Evolutionary conservation across 2,329 filamentous ascomycete genomes (phyloP), one percentile per base, ranked within the genome.

Genomic region (Colletotrichum zoysiae): DNA sequence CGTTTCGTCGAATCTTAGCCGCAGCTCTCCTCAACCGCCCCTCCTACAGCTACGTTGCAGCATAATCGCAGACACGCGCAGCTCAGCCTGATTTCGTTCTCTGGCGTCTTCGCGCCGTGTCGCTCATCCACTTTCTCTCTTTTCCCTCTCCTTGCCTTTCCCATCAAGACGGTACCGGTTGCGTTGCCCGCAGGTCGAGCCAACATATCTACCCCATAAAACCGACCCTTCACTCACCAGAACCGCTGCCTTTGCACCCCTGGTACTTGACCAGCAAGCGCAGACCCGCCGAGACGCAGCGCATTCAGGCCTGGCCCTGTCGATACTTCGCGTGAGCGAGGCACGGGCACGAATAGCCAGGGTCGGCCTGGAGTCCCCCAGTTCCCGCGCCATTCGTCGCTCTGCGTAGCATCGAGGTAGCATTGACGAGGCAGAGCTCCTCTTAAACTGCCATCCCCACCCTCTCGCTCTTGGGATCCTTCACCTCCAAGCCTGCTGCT

Each of bases 391-490:
- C 60, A 58, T 58, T 58, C 38, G 42, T 60, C 35, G 23, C 59
- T 65, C 53, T 30, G 60, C 70, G 58, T 55, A 72, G 65, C 55
- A 55, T 60, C 60, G 65, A 65, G 66, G 70, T 65, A 69, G 55
- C 60, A 72, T 53, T 65, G 38, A 58, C 56, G 23, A 70, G 69
- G 67, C 74, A 67, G 71, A 76, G 74, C 74, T 76, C 76, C 80
- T 79, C 78, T 79, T 78, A 78, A 77, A 76, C 77, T 75, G 75
- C 76, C 76, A 51, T 73, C 76, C 77, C 78, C 78, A 77, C 79
- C 78, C 74, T 73, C 74, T 71, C 58, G 67, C 56, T 65, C 62
- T 69, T 67, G 57, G 70, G 61, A 71, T 76, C 59, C 55, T 70
- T 73, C 62, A 64, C 67, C 60, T 71, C 59, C 56, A 62, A 71